These are phyloP conservation scores for Tripterygium wilfordii DNA, from an alignment of 177 flowering plant species.

Conservation along the genomic window DNA sequence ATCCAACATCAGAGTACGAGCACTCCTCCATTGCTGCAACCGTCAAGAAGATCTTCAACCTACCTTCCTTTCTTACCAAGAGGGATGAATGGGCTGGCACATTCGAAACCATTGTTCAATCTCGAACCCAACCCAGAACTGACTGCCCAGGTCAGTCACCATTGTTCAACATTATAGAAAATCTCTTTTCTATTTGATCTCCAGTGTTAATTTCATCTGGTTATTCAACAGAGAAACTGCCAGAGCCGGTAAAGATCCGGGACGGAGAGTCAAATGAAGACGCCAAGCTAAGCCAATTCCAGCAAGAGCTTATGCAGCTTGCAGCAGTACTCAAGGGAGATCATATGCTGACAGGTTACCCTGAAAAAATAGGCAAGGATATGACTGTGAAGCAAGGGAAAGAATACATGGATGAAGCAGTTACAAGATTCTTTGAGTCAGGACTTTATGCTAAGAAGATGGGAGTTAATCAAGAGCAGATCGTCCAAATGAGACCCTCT, in stretches of 20 bases:
- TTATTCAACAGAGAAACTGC: slow-evolving; percentile 46
- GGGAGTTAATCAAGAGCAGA: slow-evolving; percentile 65
- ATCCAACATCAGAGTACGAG: slow-evolving; percentile 67
- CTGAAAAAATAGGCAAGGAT: slow-evolving; percentile 33
- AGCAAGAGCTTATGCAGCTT: slow-evolving; percentile 66
- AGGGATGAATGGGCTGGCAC: slow-evolving; percentile 93
- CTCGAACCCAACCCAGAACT: slow-evolving; percentile 57
- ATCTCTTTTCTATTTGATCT: neutral
- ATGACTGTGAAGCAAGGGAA: slow-evolving; percentile 71
- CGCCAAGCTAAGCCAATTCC: slow-evolving; percentile 63
- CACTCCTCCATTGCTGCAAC: slow-evolving; percentile 91
- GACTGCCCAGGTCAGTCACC: slow-evolving; percentile 67
- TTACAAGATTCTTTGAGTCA: slow-evolving; percentile 58
- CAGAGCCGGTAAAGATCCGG: slow-evolving; percentile 54
- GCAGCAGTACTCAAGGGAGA: slow-evolving; percentile 80
- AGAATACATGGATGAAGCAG: slow-evolving; percentile 60
- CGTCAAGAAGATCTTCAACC: slow-evolving; percentile 74
- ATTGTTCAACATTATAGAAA: neutral
- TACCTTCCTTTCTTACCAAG: slow-evolving; percentile 55
- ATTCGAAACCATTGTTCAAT: slow-evolving; percentile 49
- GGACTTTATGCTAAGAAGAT: slow-evolving; percentile 48
- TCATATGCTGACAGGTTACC: slow-evolving; percentile 37
- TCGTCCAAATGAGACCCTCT: slow-evolving; percentile 74
- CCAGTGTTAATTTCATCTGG: neutral
- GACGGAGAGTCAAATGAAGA: slow-evolving; percentile 53